Evolutionary conservation across 352 stramenopile genomes (phyloP), one percentile per base, ranked within the genome.

Genomic region (Globisporangium lucens): DNA sequence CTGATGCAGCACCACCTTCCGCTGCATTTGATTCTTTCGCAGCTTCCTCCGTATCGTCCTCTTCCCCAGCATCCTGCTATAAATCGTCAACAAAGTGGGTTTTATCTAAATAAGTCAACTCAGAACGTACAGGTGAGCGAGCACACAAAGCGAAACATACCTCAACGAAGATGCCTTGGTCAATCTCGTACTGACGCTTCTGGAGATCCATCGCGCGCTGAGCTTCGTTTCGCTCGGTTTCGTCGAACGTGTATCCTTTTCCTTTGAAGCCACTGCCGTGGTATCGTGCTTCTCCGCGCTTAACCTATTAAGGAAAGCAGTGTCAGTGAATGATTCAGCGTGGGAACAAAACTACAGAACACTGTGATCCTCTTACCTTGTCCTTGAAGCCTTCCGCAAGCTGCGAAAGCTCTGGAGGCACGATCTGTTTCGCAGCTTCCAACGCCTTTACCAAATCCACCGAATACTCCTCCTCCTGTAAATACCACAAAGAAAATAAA

Each of bases 191-290:
- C 65, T 96, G 91, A 6, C 92, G 89, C 43, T 83, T 89, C 70
- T 99, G 94, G 51, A 98, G 73, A 70, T 97, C 87, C 47, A 93
- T 93, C 33, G 93, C 83, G 52, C 96, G 91, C 72, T 99, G 97
- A 12, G 94, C 87, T 75, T 99, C 97, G 57, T 91, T 99, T 65
- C 98, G 90, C 74, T 99, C 98, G 17, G 78, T 98, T 35, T 98
- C 97, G 68, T 99, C 97, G 70, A 99, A 99, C 2, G 95, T 99
- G 77, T 98, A 99, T 4, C 98, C 98, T 68, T 98, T 98, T 53
- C 97, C 97, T 74, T 97, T 97, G 75, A 99, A 99, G 0, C 98
- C 98, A 66, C 91, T 98, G 24, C 89, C 89, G 51, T 98, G 97
- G 73, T 96, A 99, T 49, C 91, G 91, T 13, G 98, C 98, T 83